phyloP scores from a whole-genome alignment of 2,329 filamentous ascomycete genomes.

The Ceratocystis diversiconidia region DNA sequence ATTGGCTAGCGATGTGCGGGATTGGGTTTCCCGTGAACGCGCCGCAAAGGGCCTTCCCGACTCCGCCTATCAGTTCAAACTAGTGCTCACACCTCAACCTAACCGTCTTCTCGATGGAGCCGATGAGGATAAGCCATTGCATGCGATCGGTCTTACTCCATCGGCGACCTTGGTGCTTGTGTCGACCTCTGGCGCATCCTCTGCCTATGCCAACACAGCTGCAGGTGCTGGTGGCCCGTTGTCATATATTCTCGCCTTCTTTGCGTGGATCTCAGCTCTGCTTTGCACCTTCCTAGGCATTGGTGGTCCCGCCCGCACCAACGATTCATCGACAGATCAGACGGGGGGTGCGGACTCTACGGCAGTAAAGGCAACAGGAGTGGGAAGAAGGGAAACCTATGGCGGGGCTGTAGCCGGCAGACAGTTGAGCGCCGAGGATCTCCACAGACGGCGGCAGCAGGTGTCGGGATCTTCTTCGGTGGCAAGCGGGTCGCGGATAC shows the following conservation, averaged over 20 bases:
- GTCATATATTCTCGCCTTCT: slow-evolving; percentile 24
- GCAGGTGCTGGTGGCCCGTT: slow-evolving; percentile 20
- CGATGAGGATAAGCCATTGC: slow-evolving; percentile 57
- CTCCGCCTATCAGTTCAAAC: slow-evolving; percentile 57
- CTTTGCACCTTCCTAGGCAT: slow-evolving; percentile 6
- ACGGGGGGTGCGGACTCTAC: background rate
- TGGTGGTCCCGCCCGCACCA: background rate
- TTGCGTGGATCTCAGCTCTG: slow-evolving; percentile 26
- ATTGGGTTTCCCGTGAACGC: slow-evolving; percentile 58
- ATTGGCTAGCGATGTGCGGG: slow-evolving; percentile 51
- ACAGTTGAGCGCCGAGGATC: background rate
- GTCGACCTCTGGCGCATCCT: slow-evolving; percentile 40
- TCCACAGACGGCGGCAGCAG: slow-evolving; percentile 14
- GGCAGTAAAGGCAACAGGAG: background rate
- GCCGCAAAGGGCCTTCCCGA: slow-evolving; percentile 39
- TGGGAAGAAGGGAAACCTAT: slow-evolving; percentile 17
- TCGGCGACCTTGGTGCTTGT: slow-evolving; percentile 73
- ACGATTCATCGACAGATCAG: background rate
- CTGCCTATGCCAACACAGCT: slow-evolving; percentile 28
- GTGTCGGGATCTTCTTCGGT: background rate
- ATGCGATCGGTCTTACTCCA: slow-evolving; percentile 58
- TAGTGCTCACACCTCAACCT: slow-evolving; percentile 65
- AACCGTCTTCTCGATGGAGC: slow-evolving; percentile 58
- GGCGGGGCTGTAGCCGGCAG: background rate
- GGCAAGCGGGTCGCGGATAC: slow-evolving; percentile 19